Percentiles rank a stretch among this genome's conserved stretches.
These are phyloP conservation scores for Batrachochytrium dendrobatidis DNA, from an alignment of 371 early-diverging fungal genomes.

Conservation along the genomic window DNA sequence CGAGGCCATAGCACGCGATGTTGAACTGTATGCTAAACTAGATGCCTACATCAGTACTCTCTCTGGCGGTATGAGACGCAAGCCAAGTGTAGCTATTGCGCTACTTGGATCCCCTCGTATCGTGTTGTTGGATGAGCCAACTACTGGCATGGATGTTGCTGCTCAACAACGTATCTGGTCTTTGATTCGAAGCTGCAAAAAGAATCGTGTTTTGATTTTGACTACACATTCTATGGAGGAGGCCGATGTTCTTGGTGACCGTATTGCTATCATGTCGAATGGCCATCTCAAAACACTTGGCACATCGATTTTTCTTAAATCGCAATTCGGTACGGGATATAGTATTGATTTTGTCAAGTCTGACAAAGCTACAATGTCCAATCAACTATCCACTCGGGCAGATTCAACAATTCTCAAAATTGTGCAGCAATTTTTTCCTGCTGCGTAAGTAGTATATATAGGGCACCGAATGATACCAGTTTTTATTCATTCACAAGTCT, in stretches of 20 bases:
- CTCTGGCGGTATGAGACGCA: slow-evolving; percentile 4
- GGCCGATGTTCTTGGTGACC: slow-evolving; percentile 26
- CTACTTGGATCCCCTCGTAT: slow-evolving; percentile 19
- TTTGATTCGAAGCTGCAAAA: slow-evolving; percentile 51
- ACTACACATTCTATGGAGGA: slow-evolving; percentile 58
- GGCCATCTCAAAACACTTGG: slow-evolving; percentile 19
- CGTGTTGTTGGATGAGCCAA: slow-evolving; percentile 38
- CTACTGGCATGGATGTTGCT: slow-evolving; percentile 50
- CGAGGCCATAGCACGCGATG: slow-evolving; percentile 37
- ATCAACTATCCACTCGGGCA: no score
- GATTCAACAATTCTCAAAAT: no score
- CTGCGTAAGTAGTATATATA: no score
- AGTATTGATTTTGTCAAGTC: slow-evolving; percentile 7
- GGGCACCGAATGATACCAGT: no score
- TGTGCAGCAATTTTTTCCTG: no score
- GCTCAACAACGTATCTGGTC: slow-evolving; percentile 57
- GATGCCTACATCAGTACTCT: slow-evolving; percentile 20
- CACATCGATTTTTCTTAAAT: slow-evolving; percentile 19
- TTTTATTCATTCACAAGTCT: no score
- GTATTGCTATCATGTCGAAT: slow-evolving; percentile 18
- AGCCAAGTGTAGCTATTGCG: slow-evolving; percentile 21
- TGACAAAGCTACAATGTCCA: no score
- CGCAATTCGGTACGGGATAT: slow-evolving; percentile 22
- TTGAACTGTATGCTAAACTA: slow-evolving; percentile 32
- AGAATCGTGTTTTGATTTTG: slow-evolving; percentile 49